A percentile compares a stretch with the other conserved stretches of the same genome.
phyloP scores from a whole-genome alignment of 331 rosid genomes.

The Quercus lobata region DNA sequence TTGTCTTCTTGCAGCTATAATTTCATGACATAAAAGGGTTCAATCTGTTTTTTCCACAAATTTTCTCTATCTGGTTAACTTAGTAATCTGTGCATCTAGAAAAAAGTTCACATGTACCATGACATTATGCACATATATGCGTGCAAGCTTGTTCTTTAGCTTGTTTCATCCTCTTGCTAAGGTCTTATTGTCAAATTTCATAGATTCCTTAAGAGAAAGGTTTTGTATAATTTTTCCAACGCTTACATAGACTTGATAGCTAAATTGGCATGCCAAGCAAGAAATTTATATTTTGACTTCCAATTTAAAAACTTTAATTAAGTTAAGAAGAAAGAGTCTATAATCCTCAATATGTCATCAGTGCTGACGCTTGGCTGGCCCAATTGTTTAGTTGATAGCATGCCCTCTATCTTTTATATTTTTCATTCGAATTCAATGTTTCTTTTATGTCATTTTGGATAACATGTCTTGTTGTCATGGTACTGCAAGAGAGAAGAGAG shows the following conservation, averaged over 20 bases:
- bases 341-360: background rate
- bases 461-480: background rate
- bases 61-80: background rate
- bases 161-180: background rate
- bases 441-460: background rate
- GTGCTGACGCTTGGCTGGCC: background rate
- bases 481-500: no score
- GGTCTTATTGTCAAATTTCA: background rate
- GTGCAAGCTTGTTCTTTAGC: background rate
- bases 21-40: slow-evolving; percentile 2
- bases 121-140: background rate
- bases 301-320: background rate
- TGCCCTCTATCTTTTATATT: background rate
- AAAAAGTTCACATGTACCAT: background rate
- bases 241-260: background rate
- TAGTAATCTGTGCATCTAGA: background rate
- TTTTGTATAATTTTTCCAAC: background rate
- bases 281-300: background rate
- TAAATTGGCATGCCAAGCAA: background rate
- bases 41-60: background rate
- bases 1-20: background rate
- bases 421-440: background rate
- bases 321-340: background rate
- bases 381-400: background rate
- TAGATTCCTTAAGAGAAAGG: background rate